phyloP scores from a whole-genome alignment of 2,329 filamentous ascomycete species.

The Monilinia fructicola region DNA sequence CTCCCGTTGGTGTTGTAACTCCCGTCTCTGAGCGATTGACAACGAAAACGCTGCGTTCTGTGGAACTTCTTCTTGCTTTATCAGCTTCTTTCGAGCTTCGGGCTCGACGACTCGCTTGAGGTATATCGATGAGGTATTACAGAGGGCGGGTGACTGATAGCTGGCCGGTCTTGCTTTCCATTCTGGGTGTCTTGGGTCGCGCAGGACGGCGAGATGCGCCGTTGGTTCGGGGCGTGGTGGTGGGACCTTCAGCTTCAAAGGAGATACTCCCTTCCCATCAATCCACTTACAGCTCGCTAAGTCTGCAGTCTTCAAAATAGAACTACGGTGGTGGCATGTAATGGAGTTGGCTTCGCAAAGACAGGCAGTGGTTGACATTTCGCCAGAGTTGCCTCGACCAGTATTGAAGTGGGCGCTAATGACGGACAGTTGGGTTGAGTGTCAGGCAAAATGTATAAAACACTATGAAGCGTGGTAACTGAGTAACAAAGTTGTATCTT shows the following conservation, averaged over 20 bases:
- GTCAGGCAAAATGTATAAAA: not conserved
- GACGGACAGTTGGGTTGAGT: not conserved
- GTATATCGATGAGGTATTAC: not conserved
- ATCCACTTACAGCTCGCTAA: not conserved
- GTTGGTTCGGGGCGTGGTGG: not conserved
- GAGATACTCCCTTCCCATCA: not conserved
- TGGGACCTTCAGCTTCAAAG: not conserved
- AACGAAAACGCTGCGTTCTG: not conserved
- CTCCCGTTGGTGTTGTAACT: not conserved
- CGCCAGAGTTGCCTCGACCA: no score
- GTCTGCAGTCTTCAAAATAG: not conserved
- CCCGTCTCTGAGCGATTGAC: fast-evolving
- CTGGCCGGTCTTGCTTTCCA: not conserved
- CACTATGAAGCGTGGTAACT: not conserved
- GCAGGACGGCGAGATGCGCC: not conserved
- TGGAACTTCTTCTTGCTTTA: no score
- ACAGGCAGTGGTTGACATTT: not conserved
- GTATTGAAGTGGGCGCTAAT: not conserved
- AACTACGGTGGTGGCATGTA: not conserved
- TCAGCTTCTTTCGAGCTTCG: fast-evolving
- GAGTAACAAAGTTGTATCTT: not conserved
- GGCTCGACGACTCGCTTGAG: not conserved
- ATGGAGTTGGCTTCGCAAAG: not conserved
- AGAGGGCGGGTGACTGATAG: slow-evolving; percentile 4
- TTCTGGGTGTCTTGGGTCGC: not conserved